Conservation (phyloP, 106 monocot genomes). For the Xerophyta viscosa region DNA sequence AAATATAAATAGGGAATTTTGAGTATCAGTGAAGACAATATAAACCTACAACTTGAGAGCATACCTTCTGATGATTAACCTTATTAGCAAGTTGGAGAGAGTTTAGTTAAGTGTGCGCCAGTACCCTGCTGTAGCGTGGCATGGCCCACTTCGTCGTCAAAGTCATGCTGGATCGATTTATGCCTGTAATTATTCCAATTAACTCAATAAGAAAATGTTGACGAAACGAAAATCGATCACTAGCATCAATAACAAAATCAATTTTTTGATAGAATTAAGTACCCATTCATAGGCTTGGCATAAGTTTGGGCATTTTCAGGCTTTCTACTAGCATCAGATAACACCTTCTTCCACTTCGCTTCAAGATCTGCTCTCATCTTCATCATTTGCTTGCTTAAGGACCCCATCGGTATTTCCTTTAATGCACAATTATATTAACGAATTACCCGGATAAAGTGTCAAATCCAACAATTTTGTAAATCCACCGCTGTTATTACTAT, state of each 20-base stretch:
- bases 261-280: neutral
- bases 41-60: too few relatives aligned
- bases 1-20: too few relatives aligned
- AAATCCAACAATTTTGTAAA: too few relatives aligned
- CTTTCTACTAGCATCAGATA: conserved; percentile 32
- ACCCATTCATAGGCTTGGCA: conserved; percentile 27
- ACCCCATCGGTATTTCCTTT: conserved; percentile 28
- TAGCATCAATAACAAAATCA: neutral
- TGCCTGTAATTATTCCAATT: too few relatives aligned
- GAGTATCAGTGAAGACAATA: too few relatives aligned
- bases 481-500: too few relatives aligned
- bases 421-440: neutral
- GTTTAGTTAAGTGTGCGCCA: too few relatives aligned
- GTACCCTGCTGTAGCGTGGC: conserved; percentile 2
- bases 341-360: conserved; percentile 76
- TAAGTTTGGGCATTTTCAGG: conserved; percentile 10
- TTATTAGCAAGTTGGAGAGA: too few relatives aligned
- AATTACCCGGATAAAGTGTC: too few relatives aligned
- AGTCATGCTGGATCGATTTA: conserved; percentile 43
- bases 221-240: neutral
- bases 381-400: conserved; percentile 73
- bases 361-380: conserved; percentile 81
- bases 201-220: neutral
- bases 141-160: conserved; percentile 55
- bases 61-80: too few relatives aligned